These are phyloP conservation scores for Fremontodendron californicum DNA, from an alignment of 345 rosid species.

Conservation along the genomic window DNA sequence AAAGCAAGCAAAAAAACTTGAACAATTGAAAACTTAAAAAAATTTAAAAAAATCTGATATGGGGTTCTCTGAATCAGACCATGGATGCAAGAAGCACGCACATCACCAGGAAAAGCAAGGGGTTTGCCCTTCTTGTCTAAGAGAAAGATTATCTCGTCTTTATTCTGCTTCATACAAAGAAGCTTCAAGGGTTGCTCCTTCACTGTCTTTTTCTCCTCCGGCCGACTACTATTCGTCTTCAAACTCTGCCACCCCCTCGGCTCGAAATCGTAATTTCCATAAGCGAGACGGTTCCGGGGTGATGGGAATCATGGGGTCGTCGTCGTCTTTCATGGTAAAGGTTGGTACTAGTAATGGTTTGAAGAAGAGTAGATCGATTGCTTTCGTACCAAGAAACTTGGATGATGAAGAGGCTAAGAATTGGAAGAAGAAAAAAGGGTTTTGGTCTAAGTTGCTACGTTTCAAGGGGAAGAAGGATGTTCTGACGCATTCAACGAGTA, in stretches of 20 bases:
- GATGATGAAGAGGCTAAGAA: constrained; percentile 21
- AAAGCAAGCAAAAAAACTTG: background rate
- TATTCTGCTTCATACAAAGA: background rate
- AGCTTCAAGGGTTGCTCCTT: background rate
- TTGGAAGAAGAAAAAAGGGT: constrained; percentile 49
- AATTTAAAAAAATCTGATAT: background rate
- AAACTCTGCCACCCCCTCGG: constrained; percentile 20
- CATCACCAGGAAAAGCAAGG: constrained; percentile 29
- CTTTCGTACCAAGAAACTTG: constrained; percentile 33
- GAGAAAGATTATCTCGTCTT: constrained; percentile 31
- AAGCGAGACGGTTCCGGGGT: constrained; percentile 35
- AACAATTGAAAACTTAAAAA: background rate
- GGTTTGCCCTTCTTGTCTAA: constrained; percentile 42
- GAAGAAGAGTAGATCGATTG: constrained; percentile 80
- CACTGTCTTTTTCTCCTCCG: background rate
- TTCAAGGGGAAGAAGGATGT: constrained; percentile 42
- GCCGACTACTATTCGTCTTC: constrained; percentile 13
- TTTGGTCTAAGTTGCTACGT: constrained; percentile 66
- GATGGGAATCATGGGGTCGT: constrained; percentile 33
- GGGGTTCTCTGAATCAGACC: constrained; percentile 24
- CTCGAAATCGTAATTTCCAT: constrained; percentile 25
- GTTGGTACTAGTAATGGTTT: constrained; percentile 28
- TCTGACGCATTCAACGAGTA: constrained; percentile 17
- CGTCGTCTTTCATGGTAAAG: constrained; percentile 39
- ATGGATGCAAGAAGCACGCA: constrained; percentile 34